Conservation (phyloP, 1,284 basidiomycete genomes). For the Trametes versicolor region DNA sequence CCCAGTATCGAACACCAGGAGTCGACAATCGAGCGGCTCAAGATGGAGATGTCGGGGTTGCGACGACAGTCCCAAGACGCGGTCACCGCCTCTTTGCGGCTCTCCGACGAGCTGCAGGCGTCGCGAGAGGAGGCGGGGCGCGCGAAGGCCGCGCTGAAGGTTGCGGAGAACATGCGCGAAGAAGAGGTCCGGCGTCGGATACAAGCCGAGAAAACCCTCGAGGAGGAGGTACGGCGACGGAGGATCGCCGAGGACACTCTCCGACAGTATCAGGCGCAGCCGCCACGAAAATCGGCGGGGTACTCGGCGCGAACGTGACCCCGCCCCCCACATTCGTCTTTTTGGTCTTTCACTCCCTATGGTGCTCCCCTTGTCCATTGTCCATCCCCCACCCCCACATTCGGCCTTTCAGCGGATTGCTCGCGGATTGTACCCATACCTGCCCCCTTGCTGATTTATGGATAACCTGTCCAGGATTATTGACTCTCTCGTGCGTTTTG, state of each 20-base stretch:
- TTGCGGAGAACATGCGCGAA: slow-evolving; percentile 64
- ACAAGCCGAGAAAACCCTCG: slow-evolving; percentile 63
- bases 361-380: slow-evolving; percentile 6
- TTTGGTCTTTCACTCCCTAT: slow-evolving; percentile 17
- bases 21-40: slow-evolving; percentile 62
- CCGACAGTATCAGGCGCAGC: slow-evolving; percentile 37
- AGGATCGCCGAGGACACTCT: slow-evolving; percentile 61
- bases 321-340: slow-evolving; percentile 6
- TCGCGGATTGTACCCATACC: slow-evolving; percentile 29
- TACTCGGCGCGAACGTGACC: slow-evolving; percentile 34
- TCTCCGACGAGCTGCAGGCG: slow-evolving; percentile 72
- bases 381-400: slow-evolving; percentile 4
- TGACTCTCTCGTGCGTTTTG: slow-evolving; percentile 14
- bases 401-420: slow-evolving; percentile 27
- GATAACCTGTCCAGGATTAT: slow-evolving; percentile 30
- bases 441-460: slow-evolving; percentile 30
- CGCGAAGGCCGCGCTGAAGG: slow-evolving; percentile 59
- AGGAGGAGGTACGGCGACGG: slow-evolving; percentile 61
- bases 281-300: slow-evolving; percentile 36
- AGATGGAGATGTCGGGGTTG: slow-evolving; percentile 67
- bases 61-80: slow-evolving; percentile 73
- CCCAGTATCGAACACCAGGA: slow-evolving; percentile 35
- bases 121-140: slow-evolving; percentile 67
- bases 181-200: slow-evolving; percentile 65
- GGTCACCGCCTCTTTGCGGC: slow-evolving; percentile 63